phyloP scores from a whole-genome alignment of 129 eudicot species.

The Flaveria robusta region DNA sequence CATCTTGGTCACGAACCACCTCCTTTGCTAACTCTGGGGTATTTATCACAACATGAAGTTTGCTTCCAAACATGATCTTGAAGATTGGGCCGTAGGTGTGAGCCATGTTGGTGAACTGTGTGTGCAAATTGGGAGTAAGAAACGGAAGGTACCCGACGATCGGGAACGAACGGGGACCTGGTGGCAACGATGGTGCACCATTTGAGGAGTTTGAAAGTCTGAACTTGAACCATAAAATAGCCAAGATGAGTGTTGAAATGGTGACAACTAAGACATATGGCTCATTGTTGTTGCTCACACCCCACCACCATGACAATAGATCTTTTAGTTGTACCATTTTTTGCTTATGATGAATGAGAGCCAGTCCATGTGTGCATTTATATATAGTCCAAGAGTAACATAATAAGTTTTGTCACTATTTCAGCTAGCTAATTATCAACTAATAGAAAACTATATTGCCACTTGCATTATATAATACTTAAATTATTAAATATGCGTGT shows the following conservation, averaged over 20 bases:
- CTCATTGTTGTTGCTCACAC: background rate
- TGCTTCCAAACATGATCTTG: background rate
- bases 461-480: no score
- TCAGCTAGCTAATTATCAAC: no score
- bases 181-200: constrained; percentile 19
- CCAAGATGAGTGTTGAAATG: background rate
- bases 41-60: constrained; percentile 4
- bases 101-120: no score
- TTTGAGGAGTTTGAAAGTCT: background rate
- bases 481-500: no score
- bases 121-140: constrained; percentile 1
- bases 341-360: no score
- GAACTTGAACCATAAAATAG: background rate
- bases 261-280: background rate
- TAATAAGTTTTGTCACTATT: no score
- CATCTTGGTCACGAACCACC: background rate
- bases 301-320: no score
- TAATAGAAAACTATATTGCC: no score
- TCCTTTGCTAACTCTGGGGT: background rate
- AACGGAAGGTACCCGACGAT: background rate
- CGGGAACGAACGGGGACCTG: constrained; percentile 5
- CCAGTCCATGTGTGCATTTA: no score
- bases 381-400: no score
- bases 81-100: constrained; percentile 3
- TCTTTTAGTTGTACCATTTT: no score